Evolutionary conservation across 345 rosid genomes (phyloP).

Genomic region (Eucalyptus lansdowneana): DNA sequence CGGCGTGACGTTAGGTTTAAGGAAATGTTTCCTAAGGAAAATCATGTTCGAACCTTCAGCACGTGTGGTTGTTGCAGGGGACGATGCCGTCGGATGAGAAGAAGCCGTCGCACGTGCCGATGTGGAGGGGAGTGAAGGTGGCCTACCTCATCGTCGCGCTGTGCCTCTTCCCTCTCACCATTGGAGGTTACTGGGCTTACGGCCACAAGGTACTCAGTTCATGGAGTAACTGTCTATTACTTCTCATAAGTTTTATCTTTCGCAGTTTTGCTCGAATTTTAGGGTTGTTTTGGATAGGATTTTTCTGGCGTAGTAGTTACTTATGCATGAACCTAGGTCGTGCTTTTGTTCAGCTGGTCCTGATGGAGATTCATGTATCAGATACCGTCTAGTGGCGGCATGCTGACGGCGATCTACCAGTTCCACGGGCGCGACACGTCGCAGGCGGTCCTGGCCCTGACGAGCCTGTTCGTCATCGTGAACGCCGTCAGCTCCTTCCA

Average conservation of each 20-base stretch:
- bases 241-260: background rate
- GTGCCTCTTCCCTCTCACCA: conserved; percentile 3
- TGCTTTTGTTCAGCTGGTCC: background rate
- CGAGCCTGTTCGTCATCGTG: conserved; percentile 1
- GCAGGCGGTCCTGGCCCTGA: background rate
- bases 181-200: conserved; percentile 10
- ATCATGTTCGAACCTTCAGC: background rate
- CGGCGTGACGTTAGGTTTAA: background rate
- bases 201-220: conserved; percentile 1
- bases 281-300: background rate
- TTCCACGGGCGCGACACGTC: conserved; percentile 6
- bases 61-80: background rate
- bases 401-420: conserved; percentile 3
- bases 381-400: conserved; percentile 7
- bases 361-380: background rate
- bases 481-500: conserved; percentile 6
- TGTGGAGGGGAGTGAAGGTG: conserved; percentile 10
- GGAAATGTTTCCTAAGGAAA: background rate
- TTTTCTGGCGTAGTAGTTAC: background rate
- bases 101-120: conserved; percentile 4
- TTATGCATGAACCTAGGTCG: background rate
- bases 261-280: background rate
- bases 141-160: conserved; percentile 1
- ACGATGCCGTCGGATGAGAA: conserved; percentile 6
- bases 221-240: background rate